phyloP scores from a whole-genome alignment of 768 basidiomycete species.

The Artomyces pyxidatus region DNA sequence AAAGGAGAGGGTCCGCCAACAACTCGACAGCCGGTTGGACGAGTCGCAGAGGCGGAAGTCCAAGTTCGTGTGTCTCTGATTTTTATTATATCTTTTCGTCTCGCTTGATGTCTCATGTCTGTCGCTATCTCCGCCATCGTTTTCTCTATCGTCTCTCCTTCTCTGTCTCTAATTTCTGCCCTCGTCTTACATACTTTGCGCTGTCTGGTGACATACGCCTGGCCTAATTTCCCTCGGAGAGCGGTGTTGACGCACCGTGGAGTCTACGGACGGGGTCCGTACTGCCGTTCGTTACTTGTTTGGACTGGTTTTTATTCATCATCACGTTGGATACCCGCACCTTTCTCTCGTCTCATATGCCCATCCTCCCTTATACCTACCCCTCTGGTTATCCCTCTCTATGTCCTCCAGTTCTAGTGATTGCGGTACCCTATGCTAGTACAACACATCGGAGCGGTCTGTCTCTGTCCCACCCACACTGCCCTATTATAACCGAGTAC shows the following conservation, averaged over 20 bases:
- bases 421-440: constrained; percentile 3
- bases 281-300: not conserved
- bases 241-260: not conserved
- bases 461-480: constrained; percentile 1
- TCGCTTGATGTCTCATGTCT: constrained; percentile 13
- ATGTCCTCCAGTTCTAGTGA: not conserved
- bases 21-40: constrained; percentile 83
- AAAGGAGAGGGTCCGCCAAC: constrained; percentile 84
- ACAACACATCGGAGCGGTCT: constrained; percentile 3
- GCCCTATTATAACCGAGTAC: not conserved
- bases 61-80: constrained; percentile 84
- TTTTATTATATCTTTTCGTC: constrained; percentile 1
- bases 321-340: not conserved
- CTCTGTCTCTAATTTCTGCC: constrained; percentile 13
- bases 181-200: not conserved
- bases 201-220: not conserved
- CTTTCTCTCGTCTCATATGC: not conserved
- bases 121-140: not conserved
- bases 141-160: not conserved
- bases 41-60: constrained; percentile 80
- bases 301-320: not conserved
- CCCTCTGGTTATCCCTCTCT: not conserved
- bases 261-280: not conserved
- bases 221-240: not conserved
- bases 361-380: constrained; percentile 1